Evolutionary conservation across 2,329 filamentous ascomycete genomes (phyloP), one percentile per base, ranked within the genome.

Genomic region (Chrysoporthe cubensis): DNA sequence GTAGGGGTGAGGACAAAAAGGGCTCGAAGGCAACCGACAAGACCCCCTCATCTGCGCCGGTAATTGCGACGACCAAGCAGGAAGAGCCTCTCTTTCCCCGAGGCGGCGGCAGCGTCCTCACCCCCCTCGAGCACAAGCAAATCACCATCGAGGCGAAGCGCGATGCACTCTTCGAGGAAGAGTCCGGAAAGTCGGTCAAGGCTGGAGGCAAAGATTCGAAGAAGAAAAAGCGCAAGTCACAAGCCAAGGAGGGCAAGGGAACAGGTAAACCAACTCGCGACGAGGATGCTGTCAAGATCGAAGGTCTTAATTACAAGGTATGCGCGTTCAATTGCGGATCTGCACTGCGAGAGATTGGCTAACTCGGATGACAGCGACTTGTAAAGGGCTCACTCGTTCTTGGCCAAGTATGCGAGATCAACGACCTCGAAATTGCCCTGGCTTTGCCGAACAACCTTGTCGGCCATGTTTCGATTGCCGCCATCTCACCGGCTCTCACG

Each of bases 41-140:
- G 46, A 34, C 42, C 16, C n/a, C 52, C 1, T 56, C 68, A n/a
- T 62, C 69, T 50, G 64, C 64, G 34, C 61, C 64, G 3, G 54
- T 67, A 8, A 76, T 86, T 65, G 83, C 84, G 48, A 76, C 82
- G 13, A 76, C 87, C 62, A 88, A 85, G 21, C 91, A 96, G 72
- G 96, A 98, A 72, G 96, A 97, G 76, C 90, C 90, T 44, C 85
- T 95, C 57, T 99, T 99, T 75, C 95, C 96, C 72, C 89, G 96
- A 84, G 96, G 96, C 66, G 96, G 96, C 56, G 95, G 89, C 64
- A 96, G 93, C 76, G 85, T 97, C 64, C 82, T 99, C 76, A 97
- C 96, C 1, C 94, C 96, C 26, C 83, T 99, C 63, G 96, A 99
- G 78, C 92, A 96, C 77, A 97, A 97, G 81, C 93, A 98, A 80